phyloP scores from a whole-genome alignment of 2,329 filamentous ascomycete species.

The Colletotrichum liaoningense region DNA sequence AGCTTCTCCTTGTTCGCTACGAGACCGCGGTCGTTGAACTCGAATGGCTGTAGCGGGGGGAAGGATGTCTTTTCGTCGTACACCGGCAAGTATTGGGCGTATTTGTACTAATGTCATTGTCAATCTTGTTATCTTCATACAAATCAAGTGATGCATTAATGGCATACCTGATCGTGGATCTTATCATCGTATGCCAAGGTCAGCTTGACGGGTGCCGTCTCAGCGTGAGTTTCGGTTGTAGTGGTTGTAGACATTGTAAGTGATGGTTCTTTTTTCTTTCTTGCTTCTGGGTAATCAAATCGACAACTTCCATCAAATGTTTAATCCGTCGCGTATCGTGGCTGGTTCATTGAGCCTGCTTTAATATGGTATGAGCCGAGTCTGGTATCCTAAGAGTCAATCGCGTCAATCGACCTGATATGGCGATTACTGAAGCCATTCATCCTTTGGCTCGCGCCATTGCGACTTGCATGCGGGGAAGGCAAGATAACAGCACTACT shows the following conservation, averaged over 20 bases:
- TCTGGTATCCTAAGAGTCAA: background rate
- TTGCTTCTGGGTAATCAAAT: too few relatives aligned
- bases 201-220: slow-evolving; percentile 5
- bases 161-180: slow-evolving; percentile 8
- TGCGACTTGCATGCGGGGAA: background rate
- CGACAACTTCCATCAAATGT: background rate
- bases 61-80: slow-evolving; percentile 45
- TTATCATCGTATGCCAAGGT: slow-evolving; percentile 21
- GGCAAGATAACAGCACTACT: background rate
- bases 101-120: slow-evolving; percentile 42
- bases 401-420: slow-evolving; percentile 4
- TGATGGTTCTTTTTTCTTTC: slow-evolving; percentile 49
- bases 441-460: slow-evolving; percentile 5
- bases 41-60: slow-evolving; percentile 44
- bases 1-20: slow-evolving; percentile 44
- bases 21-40: slow-evolving; percentile 45
- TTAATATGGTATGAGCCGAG: background rate
- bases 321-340: too few relatives aligned
- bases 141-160: background rate
- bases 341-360: background rate
- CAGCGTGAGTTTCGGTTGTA: slow-evolving; percentile 70
- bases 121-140: background rate
- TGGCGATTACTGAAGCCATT: slow-evolving; percentile 8
- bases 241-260: slow-evolving; percentile 82
- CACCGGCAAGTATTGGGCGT: slow-evolving; percentile 47